Conservation (phyloP, 2,329 filamentous ascomycete genomes). For the Venturia carpophila region DNA sequence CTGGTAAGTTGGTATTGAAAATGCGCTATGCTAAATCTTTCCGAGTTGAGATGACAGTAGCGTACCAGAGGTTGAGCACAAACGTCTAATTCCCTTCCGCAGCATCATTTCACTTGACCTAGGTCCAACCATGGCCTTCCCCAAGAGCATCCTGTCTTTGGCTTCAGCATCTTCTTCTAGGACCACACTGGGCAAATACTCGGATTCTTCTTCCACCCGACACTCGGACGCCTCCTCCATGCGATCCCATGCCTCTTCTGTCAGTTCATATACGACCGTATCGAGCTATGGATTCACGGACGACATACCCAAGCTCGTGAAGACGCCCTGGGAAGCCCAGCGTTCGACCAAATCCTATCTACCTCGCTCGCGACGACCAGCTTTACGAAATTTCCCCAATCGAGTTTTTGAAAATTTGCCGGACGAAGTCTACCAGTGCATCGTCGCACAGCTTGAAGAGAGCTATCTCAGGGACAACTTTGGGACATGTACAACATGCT, state of each 20-base stretch:
- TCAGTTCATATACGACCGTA: neutral
- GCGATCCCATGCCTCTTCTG: conserved; percentile 7
- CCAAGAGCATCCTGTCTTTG: conserved; percentile 6
- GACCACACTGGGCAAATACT: neutral
- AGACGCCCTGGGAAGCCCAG: conserved; percentile 19
- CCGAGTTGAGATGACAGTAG: neutral
- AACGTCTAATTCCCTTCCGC: neutral
- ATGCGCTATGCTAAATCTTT: neutral
- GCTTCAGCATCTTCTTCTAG: conserved; percentile 9
- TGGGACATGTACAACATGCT: conserved; percentile 45
- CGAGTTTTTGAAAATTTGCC: conserved; percentile 37
- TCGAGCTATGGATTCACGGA: conserved; percentile 9
- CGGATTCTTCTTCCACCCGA: neutral
- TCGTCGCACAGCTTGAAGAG: conserved; percentile 43
- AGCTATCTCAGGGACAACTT: conserved; percentile 31
- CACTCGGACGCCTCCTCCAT: conserved; percentile 1
- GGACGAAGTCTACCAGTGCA: conserved; percentile 47
- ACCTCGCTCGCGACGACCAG: neutral
- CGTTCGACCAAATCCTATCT: conserved; percentile 12
- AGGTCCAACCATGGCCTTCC: neutral
- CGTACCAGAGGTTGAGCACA: neutral
- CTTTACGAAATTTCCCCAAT: conserved; percentile 6
- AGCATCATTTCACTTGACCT: neutral
- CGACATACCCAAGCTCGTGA: conserved; percentile 15
- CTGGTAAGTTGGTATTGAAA: neutral